Percentiles rank a stretch among this genome's conserved stretches.
Evolutionary conservation across 352 stramenopile species (phyloP).

Genomic region (Pythium rhizo-oryzae): DNA sequence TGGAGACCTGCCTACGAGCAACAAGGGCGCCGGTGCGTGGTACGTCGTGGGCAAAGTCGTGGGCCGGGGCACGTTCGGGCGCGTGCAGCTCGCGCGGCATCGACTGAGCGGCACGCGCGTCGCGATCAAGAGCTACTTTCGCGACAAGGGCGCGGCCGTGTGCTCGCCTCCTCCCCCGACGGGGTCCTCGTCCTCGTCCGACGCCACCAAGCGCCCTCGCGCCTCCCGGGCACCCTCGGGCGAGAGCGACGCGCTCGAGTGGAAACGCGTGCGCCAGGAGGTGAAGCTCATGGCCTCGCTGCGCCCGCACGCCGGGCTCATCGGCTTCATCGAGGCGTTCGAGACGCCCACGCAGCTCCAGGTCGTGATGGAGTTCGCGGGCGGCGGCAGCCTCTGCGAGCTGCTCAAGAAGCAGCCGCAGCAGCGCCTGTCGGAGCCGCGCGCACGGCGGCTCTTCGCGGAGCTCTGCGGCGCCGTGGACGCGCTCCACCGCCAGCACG

Average conservation of each 20-base stretch:
- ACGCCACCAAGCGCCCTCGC: not conserved
- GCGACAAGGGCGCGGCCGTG: conserved; percentile 37
- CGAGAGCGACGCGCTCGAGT: conserved; percentile 47
- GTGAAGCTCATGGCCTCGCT: conserved; percentile 49
- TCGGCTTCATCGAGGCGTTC: conserved; percentile 62
- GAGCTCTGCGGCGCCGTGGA: conserved; percentile 41
- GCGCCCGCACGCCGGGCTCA: conserved; percentile 40
- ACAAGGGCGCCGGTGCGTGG: conserved; percentile 27
- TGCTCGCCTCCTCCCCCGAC: conserved; percentile 29
- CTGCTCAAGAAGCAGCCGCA: conserved; percentile 35
- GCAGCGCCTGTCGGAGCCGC: conserved; percentile 40
- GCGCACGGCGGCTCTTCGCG: conserved; percentile 44
- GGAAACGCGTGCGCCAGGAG: conserved; percentile 63
- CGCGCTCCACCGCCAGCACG: conserved; percentile 49
- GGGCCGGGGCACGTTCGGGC: conserved; percentile 55
- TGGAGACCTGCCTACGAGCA: not conserved
- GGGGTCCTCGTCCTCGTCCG: not conserved
- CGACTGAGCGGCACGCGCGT: conserved; percentile 45
- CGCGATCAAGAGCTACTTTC: conserved; percentile 69
- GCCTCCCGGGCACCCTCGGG: not conserved
- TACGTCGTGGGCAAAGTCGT: conserved; percentile 55
- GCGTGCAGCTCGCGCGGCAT: conserved; percentile 48
- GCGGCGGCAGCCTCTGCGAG: conserved; percentile 48
- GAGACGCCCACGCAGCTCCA: conserved; percentile 61
- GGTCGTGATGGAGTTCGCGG: conserved; percentile 54